These are phyloP conservation scores for Serendipita sp. DNA, from an alignment of 768 basidiomycete species.

Conservation along the genomic window DNA sequence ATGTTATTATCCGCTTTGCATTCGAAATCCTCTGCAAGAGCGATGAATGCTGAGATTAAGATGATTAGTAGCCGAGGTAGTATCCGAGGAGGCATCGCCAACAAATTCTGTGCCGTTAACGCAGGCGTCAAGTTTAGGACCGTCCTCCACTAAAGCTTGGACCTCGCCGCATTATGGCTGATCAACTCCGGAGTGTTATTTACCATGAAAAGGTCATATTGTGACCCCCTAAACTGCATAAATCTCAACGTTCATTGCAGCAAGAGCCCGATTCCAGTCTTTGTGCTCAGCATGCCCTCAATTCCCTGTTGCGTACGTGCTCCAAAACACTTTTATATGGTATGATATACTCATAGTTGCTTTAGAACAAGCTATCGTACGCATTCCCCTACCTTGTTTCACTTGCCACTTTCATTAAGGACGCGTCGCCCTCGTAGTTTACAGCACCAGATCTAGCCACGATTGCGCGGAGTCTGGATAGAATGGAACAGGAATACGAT, in stretches of 20 bases:
- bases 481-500: conserved; percentile 44
- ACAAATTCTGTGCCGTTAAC: not conserved
- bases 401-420: conserved; percentile 9
- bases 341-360: not conserved
- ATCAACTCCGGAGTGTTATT: conserved; percentile 42
- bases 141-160: not conserved
- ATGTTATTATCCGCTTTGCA: conserved; percentile 31
- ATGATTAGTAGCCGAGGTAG: conserved; percentile 10
- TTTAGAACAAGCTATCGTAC: not conserved
- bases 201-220: conserved; percentile 44
- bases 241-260: conserved; percentile 4
- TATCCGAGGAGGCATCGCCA: not conserved
- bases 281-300: conserved; percentile 77
- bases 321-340: not conserved
- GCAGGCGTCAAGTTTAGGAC: not conserved
- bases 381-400: not conserved
- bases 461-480: conserved; percentile 53
- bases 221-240: not conserved
- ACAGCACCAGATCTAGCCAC: conserved; percentile 62
- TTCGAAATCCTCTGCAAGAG: conserved; percentile 16
- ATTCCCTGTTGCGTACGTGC: conserved; percentile 50
- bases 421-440: conserved; percentile 32
- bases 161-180: conserved; percentile 29
- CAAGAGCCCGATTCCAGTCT: conserved; percentile 69
- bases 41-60: conserved; percentile 10